These are phyloP conservation scores for Pyricularia pennisetigena DNA, from an alignment of 2,329 filamentous ascomycete genomes.

Conservation along the genomic window DNA sequence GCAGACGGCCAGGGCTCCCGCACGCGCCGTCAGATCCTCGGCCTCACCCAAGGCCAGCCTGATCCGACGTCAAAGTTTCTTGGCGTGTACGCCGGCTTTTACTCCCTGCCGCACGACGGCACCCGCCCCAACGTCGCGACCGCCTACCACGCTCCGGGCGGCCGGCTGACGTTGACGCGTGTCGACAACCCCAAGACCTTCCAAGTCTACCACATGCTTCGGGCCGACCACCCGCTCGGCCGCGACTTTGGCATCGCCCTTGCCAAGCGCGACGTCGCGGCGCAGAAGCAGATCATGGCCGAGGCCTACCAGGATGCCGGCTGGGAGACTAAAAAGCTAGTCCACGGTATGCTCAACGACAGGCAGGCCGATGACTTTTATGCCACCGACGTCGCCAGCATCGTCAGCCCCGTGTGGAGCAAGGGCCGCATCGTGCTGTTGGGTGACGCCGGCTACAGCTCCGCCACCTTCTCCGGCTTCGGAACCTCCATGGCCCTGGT, in stretches of 20 bases:
- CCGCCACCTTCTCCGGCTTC: constrained; percentile 43
- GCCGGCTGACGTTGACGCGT: constrained; percentile 26
- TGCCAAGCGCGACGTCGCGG: constrained; percentile 19
- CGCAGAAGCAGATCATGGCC: constrained; percentile 27
- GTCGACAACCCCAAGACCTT: constrained; percentile 24
- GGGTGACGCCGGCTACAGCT: constrained; percentile 45
- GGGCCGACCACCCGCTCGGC: constrained; percentile 8
- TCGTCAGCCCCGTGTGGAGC: constrained; percentile 33
- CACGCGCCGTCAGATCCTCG: constrained; percentile 27
- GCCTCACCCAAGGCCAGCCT: constrained; percentile 5
- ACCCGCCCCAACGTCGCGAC: constrained; percentile 5
- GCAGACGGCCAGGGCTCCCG: constrained; percentile 43
- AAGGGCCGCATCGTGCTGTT: constrained; percentile 36
- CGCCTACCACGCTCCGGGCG: constrained; percentile 14
- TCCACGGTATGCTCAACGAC: constrained; percentile 23
- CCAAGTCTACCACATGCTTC: constrained; percentile 27
- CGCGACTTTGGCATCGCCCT: constrained; percentile 17
- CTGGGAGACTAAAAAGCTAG: constrained; percentile 28
- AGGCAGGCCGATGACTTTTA: constrained; percentile 38
- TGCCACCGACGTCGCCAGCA: constrained; percentile 29
- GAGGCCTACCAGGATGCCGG: constrained; percentile 27
- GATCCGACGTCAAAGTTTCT: constrained; percentile 10
- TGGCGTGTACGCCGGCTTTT: constrained; percentile 20
- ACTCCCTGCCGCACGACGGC: constrained; percentile 14
- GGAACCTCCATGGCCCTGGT: constrained; percentile 38